phyloP scores from a whole-genome alignment of 345 rosid species.

The Brassica juncea region DNA sequence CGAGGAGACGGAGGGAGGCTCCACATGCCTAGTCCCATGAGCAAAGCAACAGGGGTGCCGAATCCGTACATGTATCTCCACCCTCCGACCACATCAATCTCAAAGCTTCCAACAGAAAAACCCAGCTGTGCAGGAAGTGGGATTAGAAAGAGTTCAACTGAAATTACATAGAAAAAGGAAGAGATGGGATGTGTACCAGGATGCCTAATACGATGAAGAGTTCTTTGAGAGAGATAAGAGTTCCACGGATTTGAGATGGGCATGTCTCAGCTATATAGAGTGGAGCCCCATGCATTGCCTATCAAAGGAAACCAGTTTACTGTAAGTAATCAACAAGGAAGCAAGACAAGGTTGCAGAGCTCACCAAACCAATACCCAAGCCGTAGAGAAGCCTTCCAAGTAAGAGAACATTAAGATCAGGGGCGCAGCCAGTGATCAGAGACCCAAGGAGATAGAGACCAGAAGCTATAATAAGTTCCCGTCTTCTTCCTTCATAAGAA shows the following conservation, averaged over 20 bases:
- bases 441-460: constrained; percentile 64
- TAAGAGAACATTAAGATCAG: constrained; percentile 69
- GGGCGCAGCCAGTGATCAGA: constrained; percentile 61
- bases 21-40: constrained; percentile 90
- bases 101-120: constrained; percentile 81
- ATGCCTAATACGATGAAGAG: constrained; percentile 92
- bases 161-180: background rate
- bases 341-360: constrained; percentile 33
- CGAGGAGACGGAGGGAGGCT: constrained; percentile 97
- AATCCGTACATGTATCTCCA: constrained; percentile 93
- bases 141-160: background rate
- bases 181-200: constrained; percentile 56
- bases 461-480: constrained; percentile 79
- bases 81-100: constrained; percentile 80
- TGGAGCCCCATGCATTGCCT: constrained; percentile 99
- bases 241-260: constrained; percentile 96
- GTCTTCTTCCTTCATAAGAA: constrained; percentile 63
- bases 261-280: constrained; percentile 97
- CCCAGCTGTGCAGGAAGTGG: constrained; percentile 60
- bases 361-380: constrained; percentile 88
- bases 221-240: constrained; percentile 85
- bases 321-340: background rate
- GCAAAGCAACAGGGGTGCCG: constrained; percentile 63
- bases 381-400: constrained; percentile 86
- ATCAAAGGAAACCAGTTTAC: constrained; percentile 29